Percentiles rank a stretch among this genome's conserved stretches.
These are phyloP conservation scores for Magnaporthiopsis poae DNA, from an alignment of 2,329 filamentous ascomycete species.

Conservation along the genomic window DNA sequence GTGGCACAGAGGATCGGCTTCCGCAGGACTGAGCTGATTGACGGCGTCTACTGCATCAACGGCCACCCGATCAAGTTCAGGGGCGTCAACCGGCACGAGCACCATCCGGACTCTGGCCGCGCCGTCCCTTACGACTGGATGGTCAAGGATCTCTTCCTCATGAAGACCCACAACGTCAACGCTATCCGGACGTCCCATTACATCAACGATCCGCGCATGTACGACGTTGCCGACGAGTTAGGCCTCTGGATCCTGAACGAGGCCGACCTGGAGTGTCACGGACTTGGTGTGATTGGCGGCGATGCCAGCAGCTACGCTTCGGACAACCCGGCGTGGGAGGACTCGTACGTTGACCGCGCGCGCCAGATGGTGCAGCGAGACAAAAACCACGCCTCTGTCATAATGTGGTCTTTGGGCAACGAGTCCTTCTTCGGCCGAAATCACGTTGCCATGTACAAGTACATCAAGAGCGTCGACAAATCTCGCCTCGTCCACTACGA, in stretches of 20 bases:
- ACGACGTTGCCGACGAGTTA: constrained; percentile 54
- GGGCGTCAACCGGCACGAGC: constrained; percentile 61
- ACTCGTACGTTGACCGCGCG: constrained; percentile 56
- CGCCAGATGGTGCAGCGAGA: constrained; percentile 52
- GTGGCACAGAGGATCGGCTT: constrained; percentile 46
- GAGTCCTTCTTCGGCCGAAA: constrained; percentile 59
- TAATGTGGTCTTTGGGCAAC: constrained; percentile 60
- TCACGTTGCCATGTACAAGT: constrained; percentile 52
- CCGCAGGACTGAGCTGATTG: constrained; percentile 51
- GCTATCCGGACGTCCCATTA: constrained; percentile 61
- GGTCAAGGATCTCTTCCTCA: constrained; percentile 50
- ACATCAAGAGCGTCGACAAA: constrained; percentile 44
- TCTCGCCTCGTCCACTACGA: constrained; percentile 53
- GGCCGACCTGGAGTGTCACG: constrained; percentile 35
- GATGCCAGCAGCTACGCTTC: constrained; percentile 39
- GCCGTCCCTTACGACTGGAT: constrained; percentile 54
- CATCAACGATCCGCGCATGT: constrained; percentile 50
- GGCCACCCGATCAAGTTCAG: constrained; percentile 50
- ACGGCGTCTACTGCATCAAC: constrained; percentile 53
- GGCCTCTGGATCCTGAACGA: constrained; percentile 51
- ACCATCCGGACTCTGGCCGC: constrained; percentile 54
- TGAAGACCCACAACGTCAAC: constrained; percentile 65
- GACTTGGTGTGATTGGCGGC: constrained; percentile 35
- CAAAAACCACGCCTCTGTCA: constrained; percentile 54
- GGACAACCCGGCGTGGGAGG: constrained; percentile 46